Evolutionary conservation across 768 basidiomycete species (phyloP), one percentile per base, ranked within the genome.

Genomic region (Omphalotus guepiniiformis): DNA sequence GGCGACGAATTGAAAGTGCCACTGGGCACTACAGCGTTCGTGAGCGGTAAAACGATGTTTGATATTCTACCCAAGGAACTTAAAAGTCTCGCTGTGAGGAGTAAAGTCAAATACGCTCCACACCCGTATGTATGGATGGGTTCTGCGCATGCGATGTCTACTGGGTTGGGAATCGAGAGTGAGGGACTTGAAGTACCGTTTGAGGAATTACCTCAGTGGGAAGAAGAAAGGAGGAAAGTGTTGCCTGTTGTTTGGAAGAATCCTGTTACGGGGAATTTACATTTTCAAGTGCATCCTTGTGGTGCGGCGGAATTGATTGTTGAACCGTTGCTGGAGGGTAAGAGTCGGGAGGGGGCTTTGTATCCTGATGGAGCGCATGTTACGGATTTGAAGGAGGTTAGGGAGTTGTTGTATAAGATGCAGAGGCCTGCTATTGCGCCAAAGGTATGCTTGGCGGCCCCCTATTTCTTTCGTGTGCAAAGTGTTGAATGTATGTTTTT

Each of bases 61-160:
- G 82, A 88, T 32, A 76, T 90, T 27, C 67, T 94, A 21, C 76
- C 88, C 1, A 56, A 69, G 2, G 76, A 82, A 48, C 67, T 83
- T 53, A 91, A 93, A 76, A 88, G 83, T 53, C 62, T 94, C 3
- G 88, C 89, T 0, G 86, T 93, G 18, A 74, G 92, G 18, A 64
- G 82, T 6, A 79, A 72, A 54, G 89, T 91, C 44, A 78, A 71
- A 58, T 93, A 92, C 60, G 79, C 87, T 3, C 89, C 91, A 9
- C 89, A 92, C 49, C 88, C 91, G 1, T 93, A 91, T 61, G 83
- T 92, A 29, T 93, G 90, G 90, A 93, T 94, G 88, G 76, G 85
- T 0, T 78, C 82, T 15, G 81, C 88, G 1, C 79, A 73, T 48
- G 83, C 88, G 0, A 62, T 81, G 57, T 71, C 88, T 0, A 92